Percentiles rank a stretch among this genome's conserved stretches.
These are phyloP conservation scores for Eutypella sp. DNA, from an alignment of 2,329 filamentous ascomycete genomes.

Conservation along the genomic window DNA sequence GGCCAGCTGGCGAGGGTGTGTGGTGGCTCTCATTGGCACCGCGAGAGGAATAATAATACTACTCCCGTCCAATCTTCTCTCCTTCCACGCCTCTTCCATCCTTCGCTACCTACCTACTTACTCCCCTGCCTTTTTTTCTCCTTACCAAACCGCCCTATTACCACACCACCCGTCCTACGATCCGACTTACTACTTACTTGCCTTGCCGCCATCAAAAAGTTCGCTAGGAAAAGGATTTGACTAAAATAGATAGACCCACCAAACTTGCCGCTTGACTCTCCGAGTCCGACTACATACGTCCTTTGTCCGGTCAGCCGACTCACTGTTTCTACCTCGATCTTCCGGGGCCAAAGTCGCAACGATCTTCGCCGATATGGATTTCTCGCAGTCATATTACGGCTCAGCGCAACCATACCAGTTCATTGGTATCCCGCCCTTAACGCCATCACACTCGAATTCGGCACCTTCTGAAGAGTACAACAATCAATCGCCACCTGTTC, in stretches of 20 bases:
- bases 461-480: conserved; percentile 51
- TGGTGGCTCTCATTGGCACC: neutral
- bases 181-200: neutral
- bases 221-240: neutral
- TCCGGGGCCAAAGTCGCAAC: neutral
- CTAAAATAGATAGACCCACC: neutral
- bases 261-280: too few species aligned
- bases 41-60: neutral
- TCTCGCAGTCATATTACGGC: conserved; percentile 45
- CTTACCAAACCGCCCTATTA: too few species aligned
- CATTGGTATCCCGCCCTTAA: conserved; percentile 48
- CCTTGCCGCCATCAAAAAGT: neutral
- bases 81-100: too few species aligned
- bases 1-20: neutral
- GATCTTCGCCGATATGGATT: conserved; percentile 42
- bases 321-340: neutral
- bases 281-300: too few species aligned
- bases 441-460: conserved; percentile 52
- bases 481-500: conserved; percentile 51
- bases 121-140: too few species aligned
- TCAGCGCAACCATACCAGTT: conserved; percentile 49
- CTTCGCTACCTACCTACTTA: too few species aligned
- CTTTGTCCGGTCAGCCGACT: too few species aligned
- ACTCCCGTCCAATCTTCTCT: neutral
- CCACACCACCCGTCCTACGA: too few species aligned